A percentile compares a stretch with the other conserved stretches of the same genome.
These are phyloP conservation scores for Neurospora sp. DNA, from an alignment of 495 filamentous ascomycete species.

Conservation along the genomic window DNA sequence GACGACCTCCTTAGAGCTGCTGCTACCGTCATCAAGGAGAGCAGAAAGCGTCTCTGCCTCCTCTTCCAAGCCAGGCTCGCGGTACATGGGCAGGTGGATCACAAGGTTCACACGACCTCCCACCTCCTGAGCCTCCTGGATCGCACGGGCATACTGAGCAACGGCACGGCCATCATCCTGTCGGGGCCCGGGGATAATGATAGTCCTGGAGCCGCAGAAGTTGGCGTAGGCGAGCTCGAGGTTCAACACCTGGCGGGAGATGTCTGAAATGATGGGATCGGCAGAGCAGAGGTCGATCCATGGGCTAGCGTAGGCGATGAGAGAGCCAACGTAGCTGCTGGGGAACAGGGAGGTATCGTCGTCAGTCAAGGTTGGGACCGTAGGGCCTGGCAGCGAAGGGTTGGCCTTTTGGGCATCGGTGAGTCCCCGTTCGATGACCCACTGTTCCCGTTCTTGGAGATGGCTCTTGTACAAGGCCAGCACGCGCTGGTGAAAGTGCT, in stretches of 20 bases:
- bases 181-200: constrained; percentile 70
- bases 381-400: constrained; percentile 33
- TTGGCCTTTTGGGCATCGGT: constrained; percentile 15
- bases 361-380: constrained; percentile 60
- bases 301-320: constrained; percentile 64
- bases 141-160: constrained; percentile 71
- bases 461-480: constrained; percentile 51
- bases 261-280: constrained; percentile 67
- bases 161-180: constrained; percentile 33
- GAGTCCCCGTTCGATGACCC: constrained; percentile 11
- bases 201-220: constrained; percentile 79
- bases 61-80: constrained; percentile 33
- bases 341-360: constrained; percentile 68
- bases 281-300: constrained; percentile 88
- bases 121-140: constrained; percentile 66
- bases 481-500: constrained; percentile 70
- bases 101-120: constrained; percentile 70
- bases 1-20: background rate
- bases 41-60: constrained; percentile 29
- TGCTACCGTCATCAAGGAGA: constrained; percentile 16
- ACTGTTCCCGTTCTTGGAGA: constrained; percentile 26
- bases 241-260: constrained; percentile 82
- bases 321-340: constrained; percentile 56
- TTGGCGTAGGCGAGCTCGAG: constrained; percentile 88
- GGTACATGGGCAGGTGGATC: constrained; percentile 73